phyloP scores from a whole-genome alignment of 306 rosid genomes.

The Acacia crassicarpa region DNA sequence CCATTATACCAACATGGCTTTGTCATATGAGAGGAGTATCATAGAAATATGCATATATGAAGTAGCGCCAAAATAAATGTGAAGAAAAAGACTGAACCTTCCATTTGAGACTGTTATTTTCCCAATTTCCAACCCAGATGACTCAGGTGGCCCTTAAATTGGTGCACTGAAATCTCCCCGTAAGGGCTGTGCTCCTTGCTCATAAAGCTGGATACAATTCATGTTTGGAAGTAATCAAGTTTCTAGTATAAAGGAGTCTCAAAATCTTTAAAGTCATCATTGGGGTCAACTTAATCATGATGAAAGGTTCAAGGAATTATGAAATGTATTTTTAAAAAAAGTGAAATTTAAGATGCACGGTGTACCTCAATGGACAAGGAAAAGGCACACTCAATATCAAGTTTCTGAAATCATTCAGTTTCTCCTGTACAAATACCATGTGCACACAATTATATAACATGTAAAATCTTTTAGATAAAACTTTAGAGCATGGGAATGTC shows the following conservation, averaged over 20 bases:
- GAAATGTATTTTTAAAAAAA: background rate
- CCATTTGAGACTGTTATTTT: constrained; percentile 51
- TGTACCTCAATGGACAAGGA: constrained; percentile 78
- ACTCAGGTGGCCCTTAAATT: constrained; percentile 43
- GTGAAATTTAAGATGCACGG: constrained; percentile 34
- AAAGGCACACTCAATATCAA: background rate
- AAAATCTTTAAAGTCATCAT: background rate
- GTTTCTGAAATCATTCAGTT: too few species aligned
- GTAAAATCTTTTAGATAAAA: too few species aligned
- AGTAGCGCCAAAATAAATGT: background rate
- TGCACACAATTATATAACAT: too few species aligned
- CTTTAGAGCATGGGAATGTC: too few species aligned
- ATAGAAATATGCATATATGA: background rate
- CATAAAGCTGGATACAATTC: constrained; percentile 51
- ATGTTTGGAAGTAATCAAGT: constrained; percentile 34
- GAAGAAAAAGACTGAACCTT: constrained; percentile 50
- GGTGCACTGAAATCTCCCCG: constrained; percentile 46
- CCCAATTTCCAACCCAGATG: constrained; percentile 56
- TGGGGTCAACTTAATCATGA: background rate
- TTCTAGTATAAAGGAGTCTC: constrained; percentile 28
- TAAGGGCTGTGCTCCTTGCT: constrained; percentile 58
- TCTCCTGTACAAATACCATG: too few species aligned
- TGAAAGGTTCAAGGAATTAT: constrained; percentile 5
- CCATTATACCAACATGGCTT: too few species aligned
- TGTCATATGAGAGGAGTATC: too few species aligned